A percentile compares a stretch with the other conserved stretches of the same genome.
phyloP scores from a whole-genome alignment of 768 basidiomycete species.

The Strobilomyces echinocephalus region DNA sequence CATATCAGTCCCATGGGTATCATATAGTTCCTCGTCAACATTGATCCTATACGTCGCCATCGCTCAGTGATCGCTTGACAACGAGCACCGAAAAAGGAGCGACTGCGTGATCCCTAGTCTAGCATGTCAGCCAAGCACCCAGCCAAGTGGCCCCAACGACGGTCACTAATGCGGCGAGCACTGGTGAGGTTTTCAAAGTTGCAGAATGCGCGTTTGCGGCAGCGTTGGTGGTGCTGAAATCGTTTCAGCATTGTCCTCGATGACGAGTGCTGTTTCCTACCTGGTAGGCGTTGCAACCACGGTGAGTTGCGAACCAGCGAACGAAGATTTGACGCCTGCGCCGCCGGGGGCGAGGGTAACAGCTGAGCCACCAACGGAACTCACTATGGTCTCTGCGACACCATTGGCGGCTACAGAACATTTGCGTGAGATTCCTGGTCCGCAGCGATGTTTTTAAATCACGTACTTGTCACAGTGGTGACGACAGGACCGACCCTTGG shows the following conservation, averaged over 20 bases:
- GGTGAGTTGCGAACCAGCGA: slow-evolving; percentile 51
- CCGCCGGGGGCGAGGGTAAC: slow-evolving; percentile 52
- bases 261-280: slow-evolving; percentile 2
- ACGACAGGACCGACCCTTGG: background rate
- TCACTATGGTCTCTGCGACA: slow-evolving; percentile 48
- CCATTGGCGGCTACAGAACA: slow-evolving; percentile 47
- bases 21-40: background rate
- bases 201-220: slow-evolving; percentile 13
- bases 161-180: slow-evolving; percentile 29
- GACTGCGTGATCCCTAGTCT: slow-evolving; percentile 1
- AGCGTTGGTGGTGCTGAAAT: slow-evolving; percentile 14
- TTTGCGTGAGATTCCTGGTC: background rate
- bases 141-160: slow-evolving; percentile 30
- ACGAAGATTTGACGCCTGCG: slow-evolving; percentile 41
- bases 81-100: background rate
- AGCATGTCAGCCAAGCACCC: slow-evolving; percentile 40
- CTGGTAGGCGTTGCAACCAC: slow-evolving; percentile 30
- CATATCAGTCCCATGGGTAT: background rate
- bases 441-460: background rate
- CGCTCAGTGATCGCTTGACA: background rate
- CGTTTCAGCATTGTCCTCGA: background rate
- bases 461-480: slow-evolving; percentile 26
- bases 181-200: slow-evolving; percentile 16
- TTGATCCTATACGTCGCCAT: background rate
- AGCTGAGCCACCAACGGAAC: slow-evolving; percentile 53